Evolutionary conservation across 2,329 filamentous ascomycete species (phyloP), one percentile per base, ranked within the genome.

Genomic region (Botrytis galanthina): DNA sequence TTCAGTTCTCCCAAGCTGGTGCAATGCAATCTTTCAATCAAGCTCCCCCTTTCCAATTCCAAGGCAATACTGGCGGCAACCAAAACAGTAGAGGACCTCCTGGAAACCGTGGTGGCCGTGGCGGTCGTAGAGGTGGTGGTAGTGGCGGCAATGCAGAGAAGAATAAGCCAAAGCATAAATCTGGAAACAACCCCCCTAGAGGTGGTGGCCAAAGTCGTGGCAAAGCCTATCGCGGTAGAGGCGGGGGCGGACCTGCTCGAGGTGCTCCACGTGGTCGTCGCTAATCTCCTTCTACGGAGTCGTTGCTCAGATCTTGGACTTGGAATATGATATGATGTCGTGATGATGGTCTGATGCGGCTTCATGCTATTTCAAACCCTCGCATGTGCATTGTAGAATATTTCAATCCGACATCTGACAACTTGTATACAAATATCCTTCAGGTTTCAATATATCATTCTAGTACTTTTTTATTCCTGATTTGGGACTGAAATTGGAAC

Each of bases 1-100:
- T 72, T 59, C 62, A 67, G 32, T 72, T 72, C 62, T 72, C 70
- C 20, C 70, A 72, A 48, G 29, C 48, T 44, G 70, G 44, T 26
- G 37, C 48, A 59, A 46, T 57, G 18, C 46, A 39, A 68, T 44
- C 70, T 39, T 68, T 57, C 66, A 68, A 68, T 42, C 48, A 68
- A 57, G 35, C 26, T 14, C n/a, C 60, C 35, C 35, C 39, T 16
- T 68, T 72, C 20, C 48, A 59, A 42, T 72, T 68, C 32, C 70
- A 72, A 44, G 70, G 62, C 39, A 72, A 72, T 46, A 16, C 26
- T 59, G 35, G 44, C 4, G 44, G 60, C 20, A 67, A 66, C 46
- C 35, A 35, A 37, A 66, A 57, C n/a, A 42, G 20, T 42, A 48
- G 60, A 66, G 44, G 32, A 18, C 29, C 42, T 64, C 26, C 42